Evolutionary conservation across 306 rosid genomes (phyloP).

Genomic region (Lablab purpureus): DNA sequence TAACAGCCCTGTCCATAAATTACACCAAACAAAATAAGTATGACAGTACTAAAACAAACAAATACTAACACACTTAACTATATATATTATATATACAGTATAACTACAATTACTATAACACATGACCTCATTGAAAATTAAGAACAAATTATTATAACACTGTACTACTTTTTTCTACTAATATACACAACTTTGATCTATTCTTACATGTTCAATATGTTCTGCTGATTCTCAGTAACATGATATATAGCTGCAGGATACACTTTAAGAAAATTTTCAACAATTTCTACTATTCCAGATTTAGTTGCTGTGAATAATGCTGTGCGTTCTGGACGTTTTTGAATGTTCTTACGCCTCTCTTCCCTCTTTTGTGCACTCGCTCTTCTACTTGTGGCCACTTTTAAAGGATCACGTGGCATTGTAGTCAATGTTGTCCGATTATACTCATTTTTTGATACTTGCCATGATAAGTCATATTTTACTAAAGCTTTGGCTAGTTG

Average conservation of each 20-base stretch:
- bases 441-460: background rate
- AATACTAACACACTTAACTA: too few relatives aligned
- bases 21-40: background rate
- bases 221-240: background rate
- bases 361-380: background rate
- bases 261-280: background rate
- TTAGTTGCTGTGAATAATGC: conserved; percentile 39
- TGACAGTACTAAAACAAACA: background rate
- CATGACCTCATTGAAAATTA: too few relatives aligned
- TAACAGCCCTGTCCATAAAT: conserved; percentile 3
- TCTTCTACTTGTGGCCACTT: background rate
- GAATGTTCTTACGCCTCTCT: background rate
- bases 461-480: conserved; percentile 28
- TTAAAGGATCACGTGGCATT: conserved; percentile 3
- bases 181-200: background rate
- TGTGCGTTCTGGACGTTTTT: background rate
- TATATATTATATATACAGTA: too few relatives aligned
- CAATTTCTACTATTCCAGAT: conserved; percentile 38
- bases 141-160: too few relatives aligned
- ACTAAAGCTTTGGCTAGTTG: background rate
- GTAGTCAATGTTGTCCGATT: background rate
- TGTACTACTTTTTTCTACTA: too few relatives aligned
- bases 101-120: too few relatives aligned
- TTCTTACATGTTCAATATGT: conserved; percentile 29
- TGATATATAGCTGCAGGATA: conserved; percentile 44